Percentiles rank a stretch among this genome's conserved stretches.
These are phyloP conservation scores for Taphrina confusa DNA, from an alignment of 1,139 yeast genomes.

Conservation along the genomic window DNA sequence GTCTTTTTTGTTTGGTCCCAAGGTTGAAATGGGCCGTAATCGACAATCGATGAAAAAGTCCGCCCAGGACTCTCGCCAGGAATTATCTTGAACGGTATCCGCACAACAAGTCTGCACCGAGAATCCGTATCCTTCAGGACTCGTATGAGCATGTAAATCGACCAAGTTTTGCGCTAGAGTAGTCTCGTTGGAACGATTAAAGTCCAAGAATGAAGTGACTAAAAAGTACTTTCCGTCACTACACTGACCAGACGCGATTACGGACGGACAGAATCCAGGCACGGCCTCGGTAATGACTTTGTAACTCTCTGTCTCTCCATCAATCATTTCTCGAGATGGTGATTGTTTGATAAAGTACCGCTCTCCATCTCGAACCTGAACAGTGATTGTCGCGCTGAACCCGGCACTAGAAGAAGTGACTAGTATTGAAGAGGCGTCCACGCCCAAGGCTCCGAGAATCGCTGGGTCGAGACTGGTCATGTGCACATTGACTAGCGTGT, in stretches of 20 bases:
- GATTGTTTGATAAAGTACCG: background rate
- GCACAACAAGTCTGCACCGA: slow-evolving; percentile 38
- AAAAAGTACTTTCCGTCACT: slow-evolving; percentile 18
- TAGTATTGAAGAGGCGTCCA: background rate
- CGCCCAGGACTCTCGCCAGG: slow-evolving; percentile 37
- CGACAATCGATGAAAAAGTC: slow-evolving; percentile 36
- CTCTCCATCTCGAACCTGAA: background rate
- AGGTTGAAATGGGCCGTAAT: slow-evolving; percentile 33
- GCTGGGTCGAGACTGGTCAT: slow-evolving; percentile 1
- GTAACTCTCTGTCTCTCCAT: slow-evolving; percentile 1
- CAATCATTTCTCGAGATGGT: background rate
- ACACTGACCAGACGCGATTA: slow-evolving; percentile 31
- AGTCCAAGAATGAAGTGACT: slow-evolving; percentile 25
- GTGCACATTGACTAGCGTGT: too few relatives aligned
- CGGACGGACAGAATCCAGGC: slow-evolving; percentile 37
- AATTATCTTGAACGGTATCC: slow-evolving; percentile 36
- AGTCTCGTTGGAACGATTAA: background rate
- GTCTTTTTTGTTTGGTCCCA: slow-evolving; percentile 31
- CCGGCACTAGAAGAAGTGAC: background rate
- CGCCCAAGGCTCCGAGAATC: background rate
- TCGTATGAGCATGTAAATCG: slow-evolving; percentile 7
- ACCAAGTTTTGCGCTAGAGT: slow-evolving; percentile 33
- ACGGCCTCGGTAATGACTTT: slow-evolving; percentile 23
- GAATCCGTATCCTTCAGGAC: slow-evolving; percentile 34
- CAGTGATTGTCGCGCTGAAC: background rate